Evolutionary conservation across 2,329 filamentous ascomycete species (phyloP).

Genomic region (Lecanicillium sp.): DNA sequence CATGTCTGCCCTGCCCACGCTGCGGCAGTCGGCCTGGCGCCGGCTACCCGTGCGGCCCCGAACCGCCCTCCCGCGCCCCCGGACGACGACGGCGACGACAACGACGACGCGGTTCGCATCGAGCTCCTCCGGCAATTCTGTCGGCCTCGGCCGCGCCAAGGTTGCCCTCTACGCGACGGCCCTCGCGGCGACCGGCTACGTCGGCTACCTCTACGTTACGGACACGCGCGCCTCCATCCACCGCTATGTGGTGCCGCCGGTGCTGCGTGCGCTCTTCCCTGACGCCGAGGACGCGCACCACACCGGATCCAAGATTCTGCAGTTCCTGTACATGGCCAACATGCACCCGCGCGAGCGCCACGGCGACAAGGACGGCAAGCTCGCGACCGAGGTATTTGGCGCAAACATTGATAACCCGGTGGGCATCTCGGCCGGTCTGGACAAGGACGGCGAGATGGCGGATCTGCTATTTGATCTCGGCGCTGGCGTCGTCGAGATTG

Average conservation of each 20-base stretch:
- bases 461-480: slow-evolving; percentile 80
- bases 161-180: slow-evolving; percentile 35
- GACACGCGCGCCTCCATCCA: slow-evolving; percentile 69
- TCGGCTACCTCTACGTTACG: slow-evolving; percentile 62
- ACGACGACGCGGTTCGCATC: slow-evolving; percentile 15
- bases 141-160: slow-evolving; percentile 28
- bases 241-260: slow-evolving; percentile 59
- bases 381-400: slow-evolving; percentile 60
- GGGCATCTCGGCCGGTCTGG: slow-evolving; percentile 89
- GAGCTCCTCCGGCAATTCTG: slow-evolving; percentile 24
- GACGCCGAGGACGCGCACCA: slow-evolving; percentile 94
- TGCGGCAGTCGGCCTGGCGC: slow-evolving; percentile 8
- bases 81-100: background rate
- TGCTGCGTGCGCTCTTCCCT: slow-evolving; percentile 59
- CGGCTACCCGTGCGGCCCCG: slow-evolving; percentile 5
- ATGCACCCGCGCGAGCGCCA: slow-evolving; percentile 79
- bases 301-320: slow-evolving; percentile 63
- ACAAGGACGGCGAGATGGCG: slow-evolving; percentile 88
- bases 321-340: slow-evolving; percentile 64
- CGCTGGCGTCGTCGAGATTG: slow-evolving; percentile 83
- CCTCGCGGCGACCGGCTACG: slow-evolving; percentile 36
- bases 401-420: slow-evolving; percentile 76
- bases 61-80: background rate
- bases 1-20: slow-evolving; percentile 5
- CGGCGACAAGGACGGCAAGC: slow-evolving; percentile 26